phyloP scores from a whole-genome alignment of 164 flowering plant species.

The Annona squamosa region DNA sequence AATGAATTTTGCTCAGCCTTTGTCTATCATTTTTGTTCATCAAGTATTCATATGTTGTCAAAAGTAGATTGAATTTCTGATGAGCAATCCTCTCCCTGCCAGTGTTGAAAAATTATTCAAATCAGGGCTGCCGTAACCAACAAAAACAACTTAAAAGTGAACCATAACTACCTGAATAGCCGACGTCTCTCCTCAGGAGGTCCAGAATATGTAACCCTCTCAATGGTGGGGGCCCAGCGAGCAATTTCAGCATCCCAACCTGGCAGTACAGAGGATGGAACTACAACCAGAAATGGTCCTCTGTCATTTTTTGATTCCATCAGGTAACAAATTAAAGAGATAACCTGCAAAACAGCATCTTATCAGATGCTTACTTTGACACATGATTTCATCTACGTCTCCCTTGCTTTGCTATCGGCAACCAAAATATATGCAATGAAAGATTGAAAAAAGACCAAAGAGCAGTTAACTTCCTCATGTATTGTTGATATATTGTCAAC shows the following conservation, averaged over 20 bases:
- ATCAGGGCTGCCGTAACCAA: background rate
- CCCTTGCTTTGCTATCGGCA: too few relatives aligned
- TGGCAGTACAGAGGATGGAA: conserved; percentile 92
- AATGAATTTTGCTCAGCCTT: conserved; percentile 77
- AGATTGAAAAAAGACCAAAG: too few relatives aligned
- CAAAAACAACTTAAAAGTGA: background rate
- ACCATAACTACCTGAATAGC: conserved; percentile 64
- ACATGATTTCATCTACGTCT: background rate
- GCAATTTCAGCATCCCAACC: conserved; percentile 88
- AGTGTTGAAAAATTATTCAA: background rate
- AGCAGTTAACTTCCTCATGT: too few relatives aligned
- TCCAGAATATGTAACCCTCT: conserved; percentile 82
- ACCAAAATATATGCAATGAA: too few relatives aligned
- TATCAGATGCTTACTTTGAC: background rate
- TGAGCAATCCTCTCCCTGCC: conserved; percentile 85
- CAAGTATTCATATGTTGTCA: conserved; percentile 95
- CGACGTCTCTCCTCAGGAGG: conserved; percentile 92
- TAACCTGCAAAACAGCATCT: conserved; percentile 49
- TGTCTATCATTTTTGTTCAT: conserved; percentile 99
- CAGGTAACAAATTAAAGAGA: conserved; percentile 82
- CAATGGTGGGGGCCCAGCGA: conserved; percentile 84
- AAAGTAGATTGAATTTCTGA: conserved; percentile 90
- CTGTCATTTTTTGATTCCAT: conserved; percentile 93
- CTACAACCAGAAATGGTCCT: conserved; percentile 97
- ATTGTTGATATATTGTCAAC: too few relatives aligned